A percentile compares a stretch with the other conserved stretches of the same genome.
Conservation (phyloP, 2,329 filamentous ascomycete species). For the Penicillium sp. region DNA sequence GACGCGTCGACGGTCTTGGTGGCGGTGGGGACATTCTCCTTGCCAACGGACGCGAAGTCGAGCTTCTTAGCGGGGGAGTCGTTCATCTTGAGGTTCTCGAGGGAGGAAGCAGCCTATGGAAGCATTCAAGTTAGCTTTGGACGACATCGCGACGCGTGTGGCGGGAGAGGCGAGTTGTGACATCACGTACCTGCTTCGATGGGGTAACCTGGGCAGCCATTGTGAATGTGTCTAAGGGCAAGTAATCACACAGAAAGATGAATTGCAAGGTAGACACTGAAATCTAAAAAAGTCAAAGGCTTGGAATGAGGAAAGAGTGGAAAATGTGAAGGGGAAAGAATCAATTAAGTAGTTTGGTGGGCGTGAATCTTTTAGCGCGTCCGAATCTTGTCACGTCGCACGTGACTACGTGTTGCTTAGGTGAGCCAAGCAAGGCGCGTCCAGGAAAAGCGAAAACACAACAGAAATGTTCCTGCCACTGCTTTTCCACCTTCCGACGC, state of each 20-base stretch:
- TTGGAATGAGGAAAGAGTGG: conserved; percentile 30
- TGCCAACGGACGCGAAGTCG: conserved; percentile 69
- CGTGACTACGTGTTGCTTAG: conserved; percentile 34
- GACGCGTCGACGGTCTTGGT: conserved; percentile 53
- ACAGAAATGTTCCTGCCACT: conserved; percentile 24
- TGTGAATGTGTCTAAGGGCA: conserved; percentile 30
- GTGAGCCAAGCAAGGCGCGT: conserved; percentile 24
- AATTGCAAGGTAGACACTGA: background rate
- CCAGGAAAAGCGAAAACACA: background rate
- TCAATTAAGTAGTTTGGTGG: conserved; percentile 31
- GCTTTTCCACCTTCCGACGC: conserved; percentile 24
- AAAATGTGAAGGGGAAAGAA: conserved; percentile 33
- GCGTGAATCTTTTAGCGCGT: conserved; percentile 37
- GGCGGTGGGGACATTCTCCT: conserved; percentile 71
- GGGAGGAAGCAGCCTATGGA: conserved; percentile 75
- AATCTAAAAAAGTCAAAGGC: conserved; percentile 15
- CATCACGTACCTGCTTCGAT: conserved; percentile 66
- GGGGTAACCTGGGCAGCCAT: conserved; percentile 78
- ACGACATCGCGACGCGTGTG: conserved; percentile 34
- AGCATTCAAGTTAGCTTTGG: conserved; percentile 39
- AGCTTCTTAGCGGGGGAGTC: conserved; percentile 91
- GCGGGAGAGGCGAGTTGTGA: conserved; percentile 34
- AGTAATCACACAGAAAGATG: conserved; percentile 29
- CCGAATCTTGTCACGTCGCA: conserved; percentile 40
- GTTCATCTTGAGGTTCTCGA: conserved; percentile 83